Conservation (phyloP, 2,329 filamentous ascomycete species). For the Beauveria scarabaeidicola region DNA sequence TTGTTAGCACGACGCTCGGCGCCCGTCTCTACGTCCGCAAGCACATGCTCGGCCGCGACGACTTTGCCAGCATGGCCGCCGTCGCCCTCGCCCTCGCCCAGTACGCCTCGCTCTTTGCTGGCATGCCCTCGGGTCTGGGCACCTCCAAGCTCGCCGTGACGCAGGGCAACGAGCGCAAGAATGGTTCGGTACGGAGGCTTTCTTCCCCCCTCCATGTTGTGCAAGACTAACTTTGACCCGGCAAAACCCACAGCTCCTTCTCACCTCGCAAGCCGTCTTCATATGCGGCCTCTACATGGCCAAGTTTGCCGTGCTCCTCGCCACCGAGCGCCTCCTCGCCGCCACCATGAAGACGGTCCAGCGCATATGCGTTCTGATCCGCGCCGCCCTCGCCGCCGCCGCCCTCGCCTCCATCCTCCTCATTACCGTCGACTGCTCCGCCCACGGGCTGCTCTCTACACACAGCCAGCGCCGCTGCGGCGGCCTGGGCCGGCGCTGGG, state of each 20-base stretch:
- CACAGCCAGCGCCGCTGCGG: not conserved
- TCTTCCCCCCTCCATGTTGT: not conserved
- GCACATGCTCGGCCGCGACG: constrained; percentile 14
- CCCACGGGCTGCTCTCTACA: not conserved
- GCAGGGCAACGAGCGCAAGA: constrained; percentile 5
- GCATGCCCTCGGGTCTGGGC: constrained; percentile 10
- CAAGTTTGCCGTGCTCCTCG: constrained; percentile 16
- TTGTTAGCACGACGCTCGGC: constrained; percentile 3
- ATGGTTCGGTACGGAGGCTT: constrained; percentile 5
- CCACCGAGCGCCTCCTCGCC: constrained; percentile 15
- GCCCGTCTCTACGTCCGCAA: constrained; percentile 12
- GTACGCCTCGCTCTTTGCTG: constrained; percentile 11
- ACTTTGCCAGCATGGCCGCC: constrained; percentile 8
- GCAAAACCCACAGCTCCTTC: not conserved
- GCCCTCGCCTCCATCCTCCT: constrained; percentile 10
- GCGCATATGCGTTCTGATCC: constrained; percentile 8
- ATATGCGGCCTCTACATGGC: constrained; percentile 12
- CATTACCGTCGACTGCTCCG: constrained; percentile 5
- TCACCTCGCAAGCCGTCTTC: constrained; percentile 12
- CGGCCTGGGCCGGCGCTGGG: constrained; percentile 1
- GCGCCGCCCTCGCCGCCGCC: constrained; percentile 5
- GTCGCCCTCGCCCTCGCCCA: constrained; percentile 8
- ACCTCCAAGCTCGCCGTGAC: constrained; percentile 11
- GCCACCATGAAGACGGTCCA: constrained; percentile 10
- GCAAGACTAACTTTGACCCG: not conserved